Conservation (phyloP, 75 land plant species). For the Azolla pinnata region DNA sequence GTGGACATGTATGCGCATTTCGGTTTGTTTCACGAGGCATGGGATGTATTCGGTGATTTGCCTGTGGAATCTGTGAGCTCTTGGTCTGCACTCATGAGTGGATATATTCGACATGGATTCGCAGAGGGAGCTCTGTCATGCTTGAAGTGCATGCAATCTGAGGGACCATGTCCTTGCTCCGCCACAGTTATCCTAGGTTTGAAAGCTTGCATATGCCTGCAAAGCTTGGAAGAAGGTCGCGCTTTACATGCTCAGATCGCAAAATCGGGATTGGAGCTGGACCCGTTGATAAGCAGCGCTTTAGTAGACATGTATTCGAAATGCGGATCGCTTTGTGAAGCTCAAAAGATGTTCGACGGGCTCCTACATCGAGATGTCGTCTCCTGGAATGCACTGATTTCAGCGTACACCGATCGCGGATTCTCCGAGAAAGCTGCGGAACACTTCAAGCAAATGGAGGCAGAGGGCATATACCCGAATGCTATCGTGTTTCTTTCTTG, state of each 20-base stretch:
- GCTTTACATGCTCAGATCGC: conserved; percentile 32
- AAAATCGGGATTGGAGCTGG: conserved; percentile 21
- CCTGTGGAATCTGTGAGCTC: conserved; percentile 26
- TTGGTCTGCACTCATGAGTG: conserved; percentile 37
- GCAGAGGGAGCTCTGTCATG: conserved; percentile 19
- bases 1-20: conserved; percentile 44
- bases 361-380: conserved; percentile 23
- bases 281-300: conserved; percentile 22
- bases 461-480: conserved; percentile 22
- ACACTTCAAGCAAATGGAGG: conserved; percentile 15
- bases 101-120: conserved; percentile 14
- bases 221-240: conserved; percentile 13
- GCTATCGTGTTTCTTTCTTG: conserved; percentile 25
- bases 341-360: conserved; percentile 17
- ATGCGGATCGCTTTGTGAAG: conserved; percentile 10
- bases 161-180: conserved; percentile 7
- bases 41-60: conserved; percentile 41
- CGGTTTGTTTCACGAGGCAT: conserved; percentile 33
- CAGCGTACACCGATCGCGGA: conserved; percentile 26
- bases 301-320: conserved; percentile 35
- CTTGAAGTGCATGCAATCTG: conserved; percentile 26
- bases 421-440: conserved; percentile 22
- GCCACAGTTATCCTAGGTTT: conserved; percentile 24
- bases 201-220: conserved; percentile 10
- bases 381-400: conserved; percentile 43